phyloP scores from a whole-genome alignment of 2,329 filamentous ascomycete genomes.

The Pseudopyrenochaeta lycopersici region DNA sequence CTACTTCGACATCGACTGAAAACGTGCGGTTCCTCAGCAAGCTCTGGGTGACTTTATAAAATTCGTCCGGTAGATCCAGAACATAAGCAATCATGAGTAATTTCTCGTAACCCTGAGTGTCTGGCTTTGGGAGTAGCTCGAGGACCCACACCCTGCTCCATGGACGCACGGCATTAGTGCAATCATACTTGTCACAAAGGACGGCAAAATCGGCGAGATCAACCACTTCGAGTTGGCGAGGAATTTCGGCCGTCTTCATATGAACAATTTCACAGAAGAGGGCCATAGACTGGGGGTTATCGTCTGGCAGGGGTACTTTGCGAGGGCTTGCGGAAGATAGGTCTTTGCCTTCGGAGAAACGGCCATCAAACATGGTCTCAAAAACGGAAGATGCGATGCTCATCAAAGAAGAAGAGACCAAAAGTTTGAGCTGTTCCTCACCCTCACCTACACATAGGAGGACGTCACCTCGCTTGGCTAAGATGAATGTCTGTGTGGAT shows the following conservation, averaged over 20 bases:
- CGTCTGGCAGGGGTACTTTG: neutral
- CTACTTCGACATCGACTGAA: neutral
- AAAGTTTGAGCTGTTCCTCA: neutral
- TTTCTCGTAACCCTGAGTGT: neutral
- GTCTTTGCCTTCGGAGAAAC: conserved; percentile 11
- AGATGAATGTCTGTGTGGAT: no score
- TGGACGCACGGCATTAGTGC: neutral
- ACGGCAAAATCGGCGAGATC: neutral
- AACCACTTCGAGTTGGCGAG: neutral
- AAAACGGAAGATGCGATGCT: conserved; percentile 16
- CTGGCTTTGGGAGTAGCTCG: neutral
- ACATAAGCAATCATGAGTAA: neutral
- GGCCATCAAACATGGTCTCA: conserved; percentile 6
- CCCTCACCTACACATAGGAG: conserved; percentile 9
- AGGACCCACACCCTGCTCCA: neutral
- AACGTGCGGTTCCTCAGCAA: neutral
- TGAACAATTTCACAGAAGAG: neutral
- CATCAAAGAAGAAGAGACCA: conserved; percentile 14
- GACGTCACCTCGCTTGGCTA: conserved; percentile 14
- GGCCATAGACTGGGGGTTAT: neutral
- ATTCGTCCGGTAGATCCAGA: conserved; percentile 1
- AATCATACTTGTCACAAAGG: neutral
- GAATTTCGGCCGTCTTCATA: neutral
- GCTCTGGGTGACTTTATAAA: conserved; percentile 1
- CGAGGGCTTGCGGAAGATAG: neutral